Evolutionary conservation across 1,284 basidiomycete genomes (phyloP).

Genomic region (Stereum hirsutum): DNA sequence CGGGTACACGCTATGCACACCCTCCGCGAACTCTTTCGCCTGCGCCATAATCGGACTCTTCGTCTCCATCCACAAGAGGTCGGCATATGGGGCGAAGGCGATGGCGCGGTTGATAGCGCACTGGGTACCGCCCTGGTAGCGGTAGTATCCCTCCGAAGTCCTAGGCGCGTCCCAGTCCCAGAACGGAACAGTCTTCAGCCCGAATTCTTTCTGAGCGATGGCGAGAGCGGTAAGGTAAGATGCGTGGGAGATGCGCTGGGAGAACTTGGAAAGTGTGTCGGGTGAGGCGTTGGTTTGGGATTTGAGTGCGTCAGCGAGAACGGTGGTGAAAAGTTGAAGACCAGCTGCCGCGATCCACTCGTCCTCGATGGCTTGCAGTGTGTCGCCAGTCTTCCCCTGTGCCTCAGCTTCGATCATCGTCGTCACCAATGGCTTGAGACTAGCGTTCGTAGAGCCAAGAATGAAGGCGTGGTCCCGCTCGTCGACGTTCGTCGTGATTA

Average conservation of each 20-base stretch:
- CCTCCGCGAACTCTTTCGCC: slow-evolving; percentile 87
- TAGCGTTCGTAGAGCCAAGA: slow-evolving; percentile 81
- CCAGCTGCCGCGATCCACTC: slow-evolving; percentile 75
- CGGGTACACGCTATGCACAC: slow-evolving; percentile 76
- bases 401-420: slow-evolving; percentile 83
- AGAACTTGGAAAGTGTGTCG: slow-evolving; percentile 46
- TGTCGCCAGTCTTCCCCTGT: slow-evolving; percentile 71
- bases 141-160: slow-evolving; percentile 93
- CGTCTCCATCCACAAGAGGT: slow-evolving; percentile 97
- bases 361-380: slow-evolving; percentile 84
- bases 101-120: slow-evolving; percentile 90
- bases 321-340: slow-evolving; percentile 72
- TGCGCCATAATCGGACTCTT: slow-evolving; percentile 93
- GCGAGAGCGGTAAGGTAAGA: slow-evolving; percentile 66
- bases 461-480: slow-evolving; percentile 96
- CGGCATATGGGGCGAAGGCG: slow-evolving; percentile 91
- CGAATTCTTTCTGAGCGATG: slow-evolving; percentile 77
- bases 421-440: slow-evolving; percentile 56
- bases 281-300: slow-evolving; percentile 49
- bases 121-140: slow-evolving; percentile 94
- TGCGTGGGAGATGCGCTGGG: slow-evolving; percentile 48
- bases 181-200: slow-evolving; percentile 62
- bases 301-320: slow-evolving; percentile 66
- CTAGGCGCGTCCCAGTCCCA: slow-evolving; percentile 95
- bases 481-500: slow-evolving; percentile 96